Evolutionary conservation across 805 yeast genomes (phyloP).

Genomic region (Danielozyma ontarioensis): DNA sequence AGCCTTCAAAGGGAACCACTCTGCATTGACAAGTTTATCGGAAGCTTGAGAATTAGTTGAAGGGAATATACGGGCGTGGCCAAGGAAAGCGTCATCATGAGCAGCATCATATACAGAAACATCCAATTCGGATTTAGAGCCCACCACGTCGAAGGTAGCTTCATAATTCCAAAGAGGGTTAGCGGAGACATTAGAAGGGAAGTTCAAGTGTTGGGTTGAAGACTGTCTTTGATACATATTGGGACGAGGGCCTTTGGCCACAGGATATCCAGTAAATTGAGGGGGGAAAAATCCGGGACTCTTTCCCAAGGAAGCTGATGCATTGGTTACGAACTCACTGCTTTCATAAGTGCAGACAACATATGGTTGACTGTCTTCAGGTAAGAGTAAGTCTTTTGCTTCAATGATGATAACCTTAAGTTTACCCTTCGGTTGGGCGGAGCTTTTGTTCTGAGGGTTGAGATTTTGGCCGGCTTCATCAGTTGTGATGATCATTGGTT

Average conservation of each 20-base stretch:
- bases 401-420: constrained; percentile 75
- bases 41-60: constrained; percentile 35
- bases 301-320: constrained; percentile 51
- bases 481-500: constrained; percentile 33
- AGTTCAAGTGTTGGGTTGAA: constrained; percentile 29
- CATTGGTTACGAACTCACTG: constrained; percentile 82
- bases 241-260: constrained; percentile 19
- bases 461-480: constrained; percentile 35
- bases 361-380: constrained; percentile 66
- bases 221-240: constrained; percentile 35
- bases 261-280: too few species aligned
- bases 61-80: constrained; percentile 75
- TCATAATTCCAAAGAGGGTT: constrained; percentile 91
- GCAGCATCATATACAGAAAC: constrained; percentile 88
- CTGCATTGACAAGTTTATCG: constrained; percentile 42
- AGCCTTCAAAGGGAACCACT: constrained; percentile 72
- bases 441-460: constrained; percentile 17
- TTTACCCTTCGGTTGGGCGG: constrained; percentile 67
- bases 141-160: constrained; percentile 88
- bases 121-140: constrained; percentile 76
- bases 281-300: constrained; percentile 17
- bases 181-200: constrained; percentile 19
- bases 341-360: constrained; percentile 91
- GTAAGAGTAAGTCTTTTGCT: constrained; percentile 63
- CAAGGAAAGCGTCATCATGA: constrained; percentile 77